Evolutionary conservation across 2,329 filamentous ascomycete genomes (phyloP), one percentile per base, ranked within the genome.

Genomic region (Chaetomium sp.): DNA sequence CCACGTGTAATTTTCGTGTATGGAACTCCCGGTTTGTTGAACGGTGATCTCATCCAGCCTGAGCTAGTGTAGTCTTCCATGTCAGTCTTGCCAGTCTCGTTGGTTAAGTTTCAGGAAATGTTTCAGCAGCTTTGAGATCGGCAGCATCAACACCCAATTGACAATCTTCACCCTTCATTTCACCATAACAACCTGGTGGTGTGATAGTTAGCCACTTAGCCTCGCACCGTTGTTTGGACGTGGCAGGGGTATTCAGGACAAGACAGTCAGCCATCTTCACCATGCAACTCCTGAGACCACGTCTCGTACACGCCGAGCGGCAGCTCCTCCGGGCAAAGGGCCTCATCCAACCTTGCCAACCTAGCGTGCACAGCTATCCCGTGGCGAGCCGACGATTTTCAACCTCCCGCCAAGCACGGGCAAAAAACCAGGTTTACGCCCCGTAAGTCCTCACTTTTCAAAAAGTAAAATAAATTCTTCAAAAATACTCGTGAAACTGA

Each of bases 361-460:
- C 19, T 27, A 27, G 19, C 19, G 19, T 27, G 19, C 19, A 27
- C 19, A 27, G 19, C 19, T 27, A 27, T 27, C 19, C 46, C 7
- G 34, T 32, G 12, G 56, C 60, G 32, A 48, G 54, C 14, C 50
- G 53, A n/a, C 48, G 9, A 7, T 69, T 72, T 54, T 68, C 68
- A 33, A 66, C 64, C 5, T 66, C 69, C 11, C 62, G 51, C 35
- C 57, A 52, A 44, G 50, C 54, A 5, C 55, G 57, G 36, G 69
- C 66, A 12, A 66, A 62, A 53, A 77, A 77, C 59, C 69, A 72
- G 53, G 68, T 76, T 40, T 75, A 72, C 55, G 63, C 63, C 12
- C 61, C 72, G 74, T 76, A 60, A 66, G 72, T 70, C 43, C 34
- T 45, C 42, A 48, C 48, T 36, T 44, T 47, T 49, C 37, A 32